Conservation (phyloP, 148 eudicot genomes). For the Rhododendron ferrugineum region DNA sequence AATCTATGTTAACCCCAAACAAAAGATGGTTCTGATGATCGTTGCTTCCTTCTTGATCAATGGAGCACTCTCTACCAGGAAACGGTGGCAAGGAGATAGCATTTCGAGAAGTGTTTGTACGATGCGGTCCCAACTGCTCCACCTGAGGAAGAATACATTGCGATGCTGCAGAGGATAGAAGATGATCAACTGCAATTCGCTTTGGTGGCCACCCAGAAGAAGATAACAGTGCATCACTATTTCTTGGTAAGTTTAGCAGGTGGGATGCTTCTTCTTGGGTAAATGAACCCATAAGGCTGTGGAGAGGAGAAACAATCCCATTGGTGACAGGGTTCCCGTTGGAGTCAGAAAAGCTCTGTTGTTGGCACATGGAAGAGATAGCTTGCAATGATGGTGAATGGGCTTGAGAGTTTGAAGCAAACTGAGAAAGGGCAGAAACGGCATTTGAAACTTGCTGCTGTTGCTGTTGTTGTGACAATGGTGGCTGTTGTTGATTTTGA, state of each 20-base stretch:
- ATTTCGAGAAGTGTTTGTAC: slow-evolving; percentile 47
- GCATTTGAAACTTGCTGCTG: slow-evolving; percentile 18
- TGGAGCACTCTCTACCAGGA: slow-evolving; percentile 60
- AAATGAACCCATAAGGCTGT: slow-evolving; percentile 55
- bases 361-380: slow-evolving; percentile 38
- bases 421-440: slow-evolving; percentile 35
- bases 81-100: slow-evolving; percentile 65
- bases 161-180: slow-evolving; percentile 32
- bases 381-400: slow-evolving; percentile 43
- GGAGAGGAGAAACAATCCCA: slow-evolving; percentile 56
- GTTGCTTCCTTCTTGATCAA: slow-evolving; percentile 45
- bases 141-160: slow-evolving; percentile 43
- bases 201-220: slow-evolving; percentile 54
- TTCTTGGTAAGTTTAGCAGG: slow-evolving; percentile 40
- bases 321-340: slow-evolving; percentile 31
- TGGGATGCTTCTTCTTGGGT: slow-evolving; percentile 55
- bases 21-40: slow-evolving; percentile 56
- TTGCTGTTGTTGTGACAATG: slow-evolving; percentile 35
- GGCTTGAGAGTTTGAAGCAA: slow-evolving; percentile 43
- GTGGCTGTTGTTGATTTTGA: slow-evolving; percentile 45
- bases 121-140: slow-evolving; percentile 41
- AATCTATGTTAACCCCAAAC: slow-evolving; percentile 61
- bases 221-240: slow-evolving; percentile 37
- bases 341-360: slow-evolving; percentile 34
- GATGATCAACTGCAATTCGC: slow-evolving; percentile 59